Evolutionary conservation across 331 rosid genomes (phyloP).

Genomic region (Phaseolus coccineus): DNA sequence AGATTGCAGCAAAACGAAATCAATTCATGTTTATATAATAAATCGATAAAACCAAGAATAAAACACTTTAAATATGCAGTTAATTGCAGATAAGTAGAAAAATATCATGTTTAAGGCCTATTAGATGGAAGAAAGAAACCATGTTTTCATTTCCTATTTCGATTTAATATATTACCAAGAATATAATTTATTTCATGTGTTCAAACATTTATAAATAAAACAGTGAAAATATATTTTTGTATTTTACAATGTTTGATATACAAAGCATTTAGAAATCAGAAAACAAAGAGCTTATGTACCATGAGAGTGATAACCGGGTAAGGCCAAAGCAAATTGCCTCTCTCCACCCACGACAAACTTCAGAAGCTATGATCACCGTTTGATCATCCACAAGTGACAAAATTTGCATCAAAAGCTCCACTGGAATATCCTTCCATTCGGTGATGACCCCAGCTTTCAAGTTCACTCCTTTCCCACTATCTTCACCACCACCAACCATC

Average conservation of each 20-base stretch:
- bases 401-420: constrained; percentile 88
- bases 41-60: constrained; percentile 9
- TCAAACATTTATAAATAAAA: not conserved
- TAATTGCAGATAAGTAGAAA: not conserved
- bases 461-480: constrained; percentile 50
- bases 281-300: constrained; percentile 50
- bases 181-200: not conserved
- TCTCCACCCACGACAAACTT: constrained; percentile 93
- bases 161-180: not conserved
- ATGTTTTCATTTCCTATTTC: not conserved
- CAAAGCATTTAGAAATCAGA: not conserved
- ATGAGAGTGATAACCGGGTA: constrained; percentile 74
- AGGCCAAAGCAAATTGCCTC: constrained; percentile 71
- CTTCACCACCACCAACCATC: constrained; percentile 49
- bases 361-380: constrained; percentile 68
- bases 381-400: constrained; percentile 70
- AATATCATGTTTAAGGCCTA: not conserved
- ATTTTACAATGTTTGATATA: not conserved
- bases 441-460: constrained; percentile 57
- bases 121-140: not conserved
- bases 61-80: not conserved
- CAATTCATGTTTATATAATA: not conserved
- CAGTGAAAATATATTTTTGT: not conserved
- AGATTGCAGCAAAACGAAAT: constrained; percentile 23
- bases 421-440: constrained; percentile 88